Evolutionary conservation across 805 yeast species (phyloP).

Genomic region (Candida maris): DNA sequence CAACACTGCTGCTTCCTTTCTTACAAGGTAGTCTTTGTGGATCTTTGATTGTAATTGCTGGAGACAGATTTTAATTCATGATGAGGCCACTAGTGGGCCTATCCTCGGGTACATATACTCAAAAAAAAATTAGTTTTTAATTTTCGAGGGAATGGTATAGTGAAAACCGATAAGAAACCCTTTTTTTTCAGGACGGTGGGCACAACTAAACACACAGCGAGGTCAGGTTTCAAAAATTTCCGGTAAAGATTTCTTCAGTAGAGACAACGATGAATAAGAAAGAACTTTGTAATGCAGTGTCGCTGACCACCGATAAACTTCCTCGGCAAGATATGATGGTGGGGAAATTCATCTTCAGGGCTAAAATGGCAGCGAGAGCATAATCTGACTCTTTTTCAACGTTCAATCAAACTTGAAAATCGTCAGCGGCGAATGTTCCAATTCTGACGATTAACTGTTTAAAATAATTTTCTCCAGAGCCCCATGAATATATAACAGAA

Average conservation of each 20-base stretch:
- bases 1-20: background rate
- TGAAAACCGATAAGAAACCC: slow-evolving; percentile 3
- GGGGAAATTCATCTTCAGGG: slow-evolving; percentile 28
- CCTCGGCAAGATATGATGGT: too few species aligned
- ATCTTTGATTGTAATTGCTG: background rate
- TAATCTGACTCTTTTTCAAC: slow-evolving; percentile 17
- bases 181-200: slow-evolving; percentile 7
- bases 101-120: background rate
- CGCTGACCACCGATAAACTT: too few species aligned
- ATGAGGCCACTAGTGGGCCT: background rate
- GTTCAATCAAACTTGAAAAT: slow-evolving; percentile 5
- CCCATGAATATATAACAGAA: slow-evolving; percentile 40
- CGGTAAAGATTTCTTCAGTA: too few species aligned
- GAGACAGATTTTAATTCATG: background rate
- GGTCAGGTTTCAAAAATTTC: too few species aligned
- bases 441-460: slow-evolving; percentile 32
- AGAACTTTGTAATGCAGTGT: too few species aligned
- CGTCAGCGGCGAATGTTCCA: slow-evolving; percentile 16
- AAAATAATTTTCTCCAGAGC: slow-evolving; percentile 40
- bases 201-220: slow-evolving; percentile 8
- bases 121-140: too few species aligned
- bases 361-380: slow-evolving; percentile 23
- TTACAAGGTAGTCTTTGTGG: background rate
- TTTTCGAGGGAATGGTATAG: background rate
- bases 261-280: too few species aligned